Evolutionary conservation across 2,329 filamentous ascomycete species (phyloP).

Genomic region (Clarireedia hainanense): DNA sequence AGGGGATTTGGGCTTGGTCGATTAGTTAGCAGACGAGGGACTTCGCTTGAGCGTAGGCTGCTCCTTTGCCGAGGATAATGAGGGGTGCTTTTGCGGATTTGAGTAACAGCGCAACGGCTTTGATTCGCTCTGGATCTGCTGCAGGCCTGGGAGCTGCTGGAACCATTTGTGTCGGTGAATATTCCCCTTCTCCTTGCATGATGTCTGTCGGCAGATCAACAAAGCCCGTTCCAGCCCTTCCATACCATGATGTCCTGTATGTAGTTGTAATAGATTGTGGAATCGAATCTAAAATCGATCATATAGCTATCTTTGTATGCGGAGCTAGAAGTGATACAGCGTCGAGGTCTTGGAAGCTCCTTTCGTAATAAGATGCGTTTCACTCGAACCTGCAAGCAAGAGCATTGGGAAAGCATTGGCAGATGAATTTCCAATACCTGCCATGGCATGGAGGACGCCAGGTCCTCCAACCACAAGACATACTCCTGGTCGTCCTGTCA

Average conservation of each 20-base stretch:
- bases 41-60: constrained; percentile 46
- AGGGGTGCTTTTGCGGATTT: constrained; percentile 41
- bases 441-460: constrained; percentile 49
- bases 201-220: constrained; percentile 49
- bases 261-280: constrained; percentile 40
- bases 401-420: constrained; percentile 37
- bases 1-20: constrained; percentile 41
- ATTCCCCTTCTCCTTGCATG: constrained; percentile 37
- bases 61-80: constrained; percentile 47
- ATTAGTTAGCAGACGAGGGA: constrained; percentile 36
- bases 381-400: constrained; percentile 45
- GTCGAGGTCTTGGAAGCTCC: constrained; percentile 50
- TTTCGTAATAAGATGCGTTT: constrained; percentile 43
- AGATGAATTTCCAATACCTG: constrained; percentile 44
- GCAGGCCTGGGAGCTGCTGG: constrained; percentile 35
- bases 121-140: constrained; percentile 31
- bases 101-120: constrained; percentile 35
- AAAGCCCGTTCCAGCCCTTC: constrained; percentile 44
- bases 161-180: constrained; percentile 22
- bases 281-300: constrained; percentile 38
- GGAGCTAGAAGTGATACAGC: constrained; percentile 43
- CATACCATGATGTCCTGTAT: constrained; percentile 46
- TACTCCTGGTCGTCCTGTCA: constrained; percentile 47
- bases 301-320: constrained; percentile 43
- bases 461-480: constrained; percentile 52